A percentile compares a stretch with the other conserved stretches of the same genome.
phyloP scores from a whole-genome alignment of 139 green algal species.

The Picochlorum sp. region DNA sequence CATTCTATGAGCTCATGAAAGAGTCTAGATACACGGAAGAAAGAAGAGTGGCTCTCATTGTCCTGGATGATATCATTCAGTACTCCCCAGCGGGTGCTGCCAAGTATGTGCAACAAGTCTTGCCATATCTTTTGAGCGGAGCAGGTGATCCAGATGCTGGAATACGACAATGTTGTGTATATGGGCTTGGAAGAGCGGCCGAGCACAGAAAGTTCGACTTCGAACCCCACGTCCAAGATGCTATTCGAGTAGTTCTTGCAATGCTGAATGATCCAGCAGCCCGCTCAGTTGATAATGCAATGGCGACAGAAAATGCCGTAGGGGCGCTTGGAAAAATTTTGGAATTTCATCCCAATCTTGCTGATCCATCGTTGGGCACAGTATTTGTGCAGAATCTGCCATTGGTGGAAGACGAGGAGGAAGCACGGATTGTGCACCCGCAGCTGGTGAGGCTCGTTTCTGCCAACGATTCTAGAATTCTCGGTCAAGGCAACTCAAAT shows the following conservation, averaged over 20 bases:
- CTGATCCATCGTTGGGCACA: constrained; percentile 16
- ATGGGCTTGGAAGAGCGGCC: constrained; percentile 79
- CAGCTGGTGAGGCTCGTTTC: constrained; percentile 67
- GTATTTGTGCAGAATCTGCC: constrained; percentile 48
- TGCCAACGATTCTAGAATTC: constrained; percentile 30
- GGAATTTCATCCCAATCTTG: constrained; percentile 13
- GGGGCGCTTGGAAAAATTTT: constrained; percentile 58
- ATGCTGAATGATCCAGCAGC: constrained; percentile 33
- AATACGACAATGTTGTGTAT: constrained; percentile 84
- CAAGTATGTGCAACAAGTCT: constrained; percentile 59
- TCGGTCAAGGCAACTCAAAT: constrained; percentile 46
- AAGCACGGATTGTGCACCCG: constrained; percentile 67
- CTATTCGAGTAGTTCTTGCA: constrained; percentile 29
- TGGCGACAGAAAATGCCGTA: constrained; percentile 75
- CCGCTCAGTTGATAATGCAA: constrained; percentile 53
- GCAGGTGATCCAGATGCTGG: constrained; percentile 42
- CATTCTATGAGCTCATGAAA: constrained; percentile 52
- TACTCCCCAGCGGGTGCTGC: constrained; percentile 52
- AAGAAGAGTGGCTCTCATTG: constrained; percentile 78
- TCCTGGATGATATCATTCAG: constrained; percentile 92
- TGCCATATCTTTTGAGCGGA: constrained; percentile 63
- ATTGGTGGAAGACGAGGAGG: constrained; percentile 53
- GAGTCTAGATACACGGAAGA: constrained; percentile 56
- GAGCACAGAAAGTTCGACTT: constrained; percentile 50
- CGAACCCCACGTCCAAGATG: constrained; percentile 25